Conservation (phyloP, 2,329 filamentous ascomycete species). For the Xenosphaeropsis pyriputrescens region DNA sequence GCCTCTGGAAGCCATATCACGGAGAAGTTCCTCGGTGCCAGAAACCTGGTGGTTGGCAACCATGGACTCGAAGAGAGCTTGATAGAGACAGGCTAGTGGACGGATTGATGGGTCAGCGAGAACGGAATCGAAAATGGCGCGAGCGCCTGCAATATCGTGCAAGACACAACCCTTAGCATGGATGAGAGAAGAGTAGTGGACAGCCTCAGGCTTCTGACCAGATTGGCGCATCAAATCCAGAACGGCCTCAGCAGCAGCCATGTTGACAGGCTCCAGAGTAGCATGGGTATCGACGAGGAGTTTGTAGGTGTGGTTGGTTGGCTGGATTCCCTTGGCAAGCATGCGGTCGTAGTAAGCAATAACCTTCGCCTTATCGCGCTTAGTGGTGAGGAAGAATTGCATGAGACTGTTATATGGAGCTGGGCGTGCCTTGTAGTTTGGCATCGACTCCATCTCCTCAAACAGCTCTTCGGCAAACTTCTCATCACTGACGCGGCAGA, state of each 20-base stretch:
- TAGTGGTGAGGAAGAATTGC: slow-evolving; percentile 97
- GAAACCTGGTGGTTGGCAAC: slow-evolving; percentile 82
- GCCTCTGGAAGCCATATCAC: slow-evolving; percentile 56
- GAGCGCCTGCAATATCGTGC: slow-evolving; percentile 79
- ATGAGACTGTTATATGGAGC: slow-evolving; percentile 99
- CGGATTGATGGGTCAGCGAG: slow-evolving; percentile 51
- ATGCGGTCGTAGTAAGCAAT: slow-evolving; percentile 91
- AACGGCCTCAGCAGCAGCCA: slow-evolving; percentile 74
- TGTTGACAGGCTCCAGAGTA: slow-evolving; percentile 74
- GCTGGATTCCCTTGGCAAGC: slow-evolving; percentile 71
- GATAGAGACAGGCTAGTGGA: slow-evolving; percentile 77
- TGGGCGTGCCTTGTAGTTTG: slow-evolving; percentile 95
- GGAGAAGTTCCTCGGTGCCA: slow-evolving; percentile 60
- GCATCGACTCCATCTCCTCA: slow-evolving; percentile 97
- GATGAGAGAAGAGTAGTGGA: slow-evolving; percentile 91
- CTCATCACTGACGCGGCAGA: slow-evolving; percentile 94
- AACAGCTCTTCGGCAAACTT: slow-evolving; percentile 97
- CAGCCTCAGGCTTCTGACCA: slow-evolving; percentile 70
- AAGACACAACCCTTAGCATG: slow-evolving; percentile 91
- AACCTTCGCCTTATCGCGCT: slow-evolving; percentile 90
- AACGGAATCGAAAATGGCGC: slow-evolving; percentile 68
- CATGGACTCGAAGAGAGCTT: slow-evolving; percentile 93
- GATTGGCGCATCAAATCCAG: slow-evolving; percentile 62
- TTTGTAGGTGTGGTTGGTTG: slow-evolving; percentile 95
- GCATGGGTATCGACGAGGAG: slow-evolving; percentile 91